Percentiles rank a stretch among this genome's conserved stretches.
Conservation (phyloP, 257 asterid species). For the Solanum appendiculatum region DNA sequence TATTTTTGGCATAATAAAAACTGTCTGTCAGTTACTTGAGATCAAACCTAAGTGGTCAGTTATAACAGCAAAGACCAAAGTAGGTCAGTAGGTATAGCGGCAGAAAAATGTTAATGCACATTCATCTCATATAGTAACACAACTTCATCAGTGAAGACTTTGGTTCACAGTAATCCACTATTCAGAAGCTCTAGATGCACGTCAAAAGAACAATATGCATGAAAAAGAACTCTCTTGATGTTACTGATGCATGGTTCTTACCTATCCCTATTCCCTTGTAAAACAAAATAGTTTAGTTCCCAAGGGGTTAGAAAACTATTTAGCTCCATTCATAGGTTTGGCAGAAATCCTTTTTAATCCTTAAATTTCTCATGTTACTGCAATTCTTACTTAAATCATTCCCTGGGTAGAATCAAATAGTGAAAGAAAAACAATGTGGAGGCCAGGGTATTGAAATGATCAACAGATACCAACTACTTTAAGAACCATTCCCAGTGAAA, state of each 20-base stretch:
- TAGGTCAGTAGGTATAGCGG: not conserved
- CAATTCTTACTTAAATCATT: not conserved
- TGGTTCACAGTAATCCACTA: not conserved
- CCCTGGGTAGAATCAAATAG: not conserved
- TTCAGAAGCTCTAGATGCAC: not conserved
- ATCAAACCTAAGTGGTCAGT: not conserved
- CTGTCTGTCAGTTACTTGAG: not conserved
- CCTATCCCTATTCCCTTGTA: not conserved
- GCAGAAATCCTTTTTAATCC: not conserved
- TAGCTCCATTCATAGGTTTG: not conserved
- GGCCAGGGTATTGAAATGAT: not conserved
- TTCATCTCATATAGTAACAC: not conserved
- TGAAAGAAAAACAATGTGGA: not conserved
- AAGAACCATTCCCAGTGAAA: not conserved
- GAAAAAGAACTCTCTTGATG: not conserved
- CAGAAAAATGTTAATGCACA: not conserved
- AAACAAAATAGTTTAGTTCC: not conserved
- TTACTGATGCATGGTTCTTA: not conserved
- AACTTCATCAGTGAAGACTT: not conserved
- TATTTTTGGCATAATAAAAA: not conserved
- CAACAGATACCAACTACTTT: not conserved
- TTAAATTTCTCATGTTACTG: not conserved
- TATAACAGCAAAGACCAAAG: not conserved
- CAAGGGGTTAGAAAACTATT: not conserved
- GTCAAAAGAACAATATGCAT: not conserved